Base-by-base conservation (phyloP, 1,139 yeast species). In the Tardiomyces digboiensis region DNA sequence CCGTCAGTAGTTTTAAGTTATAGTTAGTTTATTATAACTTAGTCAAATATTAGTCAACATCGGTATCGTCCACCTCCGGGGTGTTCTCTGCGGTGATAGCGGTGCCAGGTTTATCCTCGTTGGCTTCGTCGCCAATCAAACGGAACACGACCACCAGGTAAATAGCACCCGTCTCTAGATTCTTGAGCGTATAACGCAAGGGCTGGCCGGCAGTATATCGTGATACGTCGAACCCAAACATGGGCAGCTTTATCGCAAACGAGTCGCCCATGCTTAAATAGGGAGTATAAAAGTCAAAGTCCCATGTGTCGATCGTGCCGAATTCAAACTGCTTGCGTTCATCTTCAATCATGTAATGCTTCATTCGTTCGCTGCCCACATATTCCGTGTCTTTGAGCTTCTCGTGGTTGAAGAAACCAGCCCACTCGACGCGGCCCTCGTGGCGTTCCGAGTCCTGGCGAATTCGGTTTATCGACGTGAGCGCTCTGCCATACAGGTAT, bases 401-500 rank as follows among this genome's bases (percentile, higher is more conserved):
- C 14, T 33, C 42, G 7, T 18, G 20, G 20, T 38, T 29, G 13
- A 23, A 16, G 16, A 13, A 20, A 13, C 19, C 20, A 7, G 21
- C 22, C 29, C 39, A 23, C 19, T 37, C 38, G 20, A 46, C 49
- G 33, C 16, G 8, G 10, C 33, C 10, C 5, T 26, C 33, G 33
- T 4, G 16, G 33, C 10, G 16, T 26, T 4, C n/a, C 29, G 16
- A 10, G 38, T 42, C 44, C 18, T 42, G 29, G 38, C 49, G 47
- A 20, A 70, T 54, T 19, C 52, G 54, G 47, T 78, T 78, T 56
- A 82, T 75, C 46, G 82, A 75, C 46, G 78, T 73, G 51, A 81
- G 59, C 0, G 78, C 82, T 38, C 75, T 68, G 0, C 87, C 86
- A 50, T 80, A 81, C 19, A 82, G 62, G 56, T 64, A 82, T 1